phyloP scores from a whole-genome alignment of 108 stramenopile species.

The Conticribra guillardii region DNA sequence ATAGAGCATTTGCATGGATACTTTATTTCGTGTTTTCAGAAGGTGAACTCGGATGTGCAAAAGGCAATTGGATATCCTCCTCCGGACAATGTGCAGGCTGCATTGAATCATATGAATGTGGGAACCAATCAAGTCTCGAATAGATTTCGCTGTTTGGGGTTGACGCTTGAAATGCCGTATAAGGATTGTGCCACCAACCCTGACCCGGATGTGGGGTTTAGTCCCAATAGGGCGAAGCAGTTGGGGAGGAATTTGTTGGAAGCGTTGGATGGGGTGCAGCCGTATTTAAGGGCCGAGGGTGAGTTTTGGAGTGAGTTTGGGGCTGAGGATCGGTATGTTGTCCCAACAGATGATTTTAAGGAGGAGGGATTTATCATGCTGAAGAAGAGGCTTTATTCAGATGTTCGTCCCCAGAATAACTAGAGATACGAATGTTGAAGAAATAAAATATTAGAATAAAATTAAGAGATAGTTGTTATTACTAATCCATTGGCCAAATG shows the following conservation, averaged over 20 bases:
- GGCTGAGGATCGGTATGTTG: slow-evolving; percentile 70
- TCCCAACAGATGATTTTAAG: slow-evolving; percentile 60
- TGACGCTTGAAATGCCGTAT: slow-evolving; percentile 91
- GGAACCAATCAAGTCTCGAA: slow-evolving; percentile 82
- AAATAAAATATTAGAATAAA: no score
- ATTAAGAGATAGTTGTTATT: no score
- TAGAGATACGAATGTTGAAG: no score
- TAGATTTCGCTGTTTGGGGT: slow-evolving; percentile 81
- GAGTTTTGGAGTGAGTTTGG: slow-evolving; percentile 71
- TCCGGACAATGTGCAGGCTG: slow-evolving; percentile 47
- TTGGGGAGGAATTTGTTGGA: slow-evolving; percentile 75
- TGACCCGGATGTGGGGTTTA: slow-evolving; percentile 80
- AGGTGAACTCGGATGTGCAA: slow-evolving; percentile 84
- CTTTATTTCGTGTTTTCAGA: slow-evolving; percentile 69
- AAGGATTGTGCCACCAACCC: slow-evolving; percentile 75
- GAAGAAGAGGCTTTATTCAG: slow-evolving; percentile 50
- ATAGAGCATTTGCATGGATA: slow-evolving; percentile 79
- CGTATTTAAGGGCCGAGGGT: slow-evolving; percentile 71
- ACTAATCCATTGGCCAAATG: no score
- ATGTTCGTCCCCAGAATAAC: slow-evolving; percentile 38
- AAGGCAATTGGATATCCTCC: slow-evolving; percentile 74
- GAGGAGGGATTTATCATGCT: slow-evolving; percentile 50
- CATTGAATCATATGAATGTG: slow-evolving; percentile 69
- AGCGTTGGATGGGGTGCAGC: slow-evolving; percentile 69
- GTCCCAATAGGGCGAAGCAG: slow-evolving; percentile 54